Conservation (phyloP, 2,329 filamentous ascomycete species). For the Sclerotinia minor region DNA sequence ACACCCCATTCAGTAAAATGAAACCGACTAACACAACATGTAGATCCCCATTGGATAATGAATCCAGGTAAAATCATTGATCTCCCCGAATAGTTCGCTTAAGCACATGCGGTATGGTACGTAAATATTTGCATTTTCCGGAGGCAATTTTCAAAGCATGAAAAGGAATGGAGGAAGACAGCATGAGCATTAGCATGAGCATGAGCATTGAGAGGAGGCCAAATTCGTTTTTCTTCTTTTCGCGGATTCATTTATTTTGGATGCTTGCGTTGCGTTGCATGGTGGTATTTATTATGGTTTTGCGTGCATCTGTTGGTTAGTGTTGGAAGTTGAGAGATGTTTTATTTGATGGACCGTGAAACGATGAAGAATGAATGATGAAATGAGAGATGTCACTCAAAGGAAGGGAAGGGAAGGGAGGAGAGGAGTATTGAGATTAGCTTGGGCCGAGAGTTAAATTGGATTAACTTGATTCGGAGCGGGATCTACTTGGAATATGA, state of each 20-base stretch:
- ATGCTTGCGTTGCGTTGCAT: neutral
- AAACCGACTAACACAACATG: neutral
- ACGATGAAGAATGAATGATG: neutral
- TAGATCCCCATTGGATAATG: constrained; percentile 81
- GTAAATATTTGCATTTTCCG: neutral
- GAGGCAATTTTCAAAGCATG: neutral
- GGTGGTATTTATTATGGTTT: neutral
- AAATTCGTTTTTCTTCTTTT: neutral
- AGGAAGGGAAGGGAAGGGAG: neutral
- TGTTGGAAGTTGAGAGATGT: neutral
- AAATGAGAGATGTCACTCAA: neutral
- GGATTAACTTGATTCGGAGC: neutral
- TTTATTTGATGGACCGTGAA: neutral
- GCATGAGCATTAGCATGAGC: neutral
- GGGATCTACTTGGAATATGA: too few species aligned
- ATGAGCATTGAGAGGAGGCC: neutral
- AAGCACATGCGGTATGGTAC: neutral
- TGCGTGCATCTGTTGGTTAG: neutral
- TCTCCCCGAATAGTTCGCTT: constrained; percentile 43
- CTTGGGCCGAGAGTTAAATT: neutral
- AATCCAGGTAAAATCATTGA: constrained; percentile 94
- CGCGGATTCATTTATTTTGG: neutral
- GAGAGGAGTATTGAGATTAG: neutral
- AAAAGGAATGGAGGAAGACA: neutral
- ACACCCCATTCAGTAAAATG: too few species aligned